These are phyloP conservation scores for Fusarium pseudograminearum DNA, from an alignment of 2,329 filamentous ascomycete genomes.

Conservation along the genomic window DNA sequence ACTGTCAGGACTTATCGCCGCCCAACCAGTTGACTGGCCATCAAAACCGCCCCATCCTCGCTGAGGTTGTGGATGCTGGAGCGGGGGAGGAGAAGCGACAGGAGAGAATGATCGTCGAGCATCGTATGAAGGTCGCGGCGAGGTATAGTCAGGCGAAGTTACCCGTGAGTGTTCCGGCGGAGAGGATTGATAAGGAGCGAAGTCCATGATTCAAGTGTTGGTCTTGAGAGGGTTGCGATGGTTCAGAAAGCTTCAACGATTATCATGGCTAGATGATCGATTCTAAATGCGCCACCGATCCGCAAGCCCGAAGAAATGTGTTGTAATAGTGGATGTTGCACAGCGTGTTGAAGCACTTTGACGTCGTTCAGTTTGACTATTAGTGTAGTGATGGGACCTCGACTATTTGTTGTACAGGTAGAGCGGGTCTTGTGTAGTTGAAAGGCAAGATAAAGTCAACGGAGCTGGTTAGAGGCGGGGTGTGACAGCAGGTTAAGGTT, in stretches of 20 bases:
- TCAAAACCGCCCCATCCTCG: constrained; percentile 63
- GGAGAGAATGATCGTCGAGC: constrained; percentile 68
- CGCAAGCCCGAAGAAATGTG: not conserved
- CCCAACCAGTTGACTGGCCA: constrained; percentile 52
- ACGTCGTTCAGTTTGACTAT: not conserved
- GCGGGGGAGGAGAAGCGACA: constrained; percentile 56
- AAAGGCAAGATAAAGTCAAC: not conserved
- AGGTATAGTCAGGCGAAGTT: constrained; percentile 73
- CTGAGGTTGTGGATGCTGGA: constrained; percentile 67
- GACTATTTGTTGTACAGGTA: not conserved
- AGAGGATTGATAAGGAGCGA: constrained; percentile 95
- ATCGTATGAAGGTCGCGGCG: constrained; percentile 67
- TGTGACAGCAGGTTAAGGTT: constrained; percentile 12
- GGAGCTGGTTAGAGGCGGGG: constrained; percentile 27
- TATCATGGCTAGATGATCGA: not conserved
- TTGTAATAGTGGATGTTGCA: not conserved
- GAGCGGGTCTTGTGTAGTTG: not conserved
- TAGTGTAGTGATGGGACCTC: not conserved
- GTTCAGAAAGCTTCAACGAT: not conserved
- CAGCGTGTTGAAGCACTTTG: not conserved
- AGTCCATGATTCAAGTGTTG: constrained; percentile 75
- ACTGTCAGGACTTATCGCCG: constrained; percentile 37
- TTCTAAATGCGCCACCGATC: not conserved
- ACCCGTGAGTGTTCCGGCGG: constrained; percentile 86
- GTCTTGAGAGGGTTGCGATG: not conserved